Evolutionary conservation across 2,329 filamentous ascomycete genomes (phyloP), one percentile per base, ranked within the genome.

Genomic region (Xylaria sp.): DNA sequence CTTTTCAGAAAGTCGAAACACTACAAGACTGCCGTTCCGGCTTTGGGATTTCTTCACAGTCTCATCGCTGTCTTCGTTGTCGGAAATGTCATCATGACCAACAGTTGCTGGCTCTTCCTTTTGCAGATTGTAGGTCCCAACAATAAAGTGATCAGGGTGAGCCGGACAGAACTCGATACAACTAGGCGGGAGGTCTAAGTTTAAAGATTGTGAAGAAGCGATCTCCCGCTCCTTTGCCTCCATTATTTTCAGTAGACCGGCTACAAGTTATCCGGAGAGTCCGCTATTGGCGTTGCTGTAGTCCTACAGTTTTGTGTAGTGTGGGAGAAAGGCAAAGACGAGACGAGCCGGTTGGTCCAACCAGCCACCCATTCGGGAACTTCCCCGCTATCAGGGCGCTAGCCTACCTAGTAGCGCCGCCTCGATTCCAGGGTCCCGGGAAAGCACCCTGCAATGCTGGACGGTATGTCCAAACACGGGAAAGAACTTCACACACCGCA

Each of bases 71-170:
- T 69, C 72, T 14, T 73, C 71, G 2, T 75, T 65, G 17, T 76
- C 72, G 7, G 71, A 68, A 17, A 30, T 2, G 14, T 32, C 56
- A 34, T 64, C 69, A 1, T 73, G 64, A 7, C 70, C 66, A 4
- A 75, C 71, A 34, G 67, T 68, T 5, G 65, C 61, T 51, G 68
- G 42, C 7, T 80, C 75, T 58, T 83, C 77, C 68, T 85, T 85
- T 70, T 93, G 83, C 32, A 97, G 85, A 70, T 91, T 88, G 79
- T 98, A 98, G 1, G 94, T 97, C 47, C 94, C 95, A 56, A 97
- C 86, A 0, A 97, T 84, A 72, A 97, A 90, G 75, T 90, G 88
- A 0, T 89, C 81, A 0, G 88, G 86, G 66, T 88, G 77, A 0
- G 80, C 78, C 0, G 89, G 89, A 71, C 88, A 92, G 74, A 94